phyloP scores from a whole-genome alignment of 108 stramenopile species.

The Discostella stelligeroides region DNA sequence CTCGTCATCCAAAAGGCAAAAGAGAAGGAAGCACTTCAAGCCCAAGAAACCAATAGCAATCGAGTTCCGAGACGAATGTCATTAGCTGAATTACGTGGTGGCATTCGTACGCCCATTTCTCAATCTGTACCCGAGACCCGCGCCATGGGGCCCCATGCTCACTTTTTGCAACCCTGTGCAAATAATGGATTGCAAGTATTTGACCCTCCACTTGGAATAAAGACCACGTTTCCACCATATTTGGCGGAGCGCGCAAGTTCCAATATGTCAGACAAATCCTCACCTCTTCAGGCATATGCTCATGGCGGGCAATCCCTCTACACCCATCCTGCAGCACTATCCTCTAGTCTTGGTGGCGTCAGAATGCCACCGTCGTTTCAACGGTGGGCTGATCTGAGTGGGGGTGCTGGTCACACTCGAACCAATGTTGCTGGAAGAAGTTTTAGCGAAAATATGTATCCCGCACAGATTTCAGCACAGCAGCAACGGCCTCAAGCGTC shows the following conservation, averaged over 20 bases:
- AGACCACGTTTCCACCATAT: slow-evolving; percentile 14
- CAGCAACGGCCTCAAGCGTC: slow-evolving; percentile 35
- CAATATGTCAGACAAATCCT: slow-evolving; percentile 15
- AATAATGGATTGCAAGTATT: slow-evolving; percentile 26
- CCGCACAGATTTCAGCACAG: slow-evolving; percentile 31
- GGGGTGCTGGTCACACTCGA: background rate
- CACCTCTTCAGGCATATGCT: slow-evolving; percentile 19
- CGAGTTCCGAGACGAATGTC: background rate
- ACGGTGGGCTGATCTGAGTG: slow-evolving; percentile 16
- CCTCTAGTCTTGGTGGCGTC: slow-evolving; percentile 32
- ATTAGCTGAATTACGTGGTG: background rate
- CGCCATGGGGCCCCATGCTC: slow-evolving; percentile 17
- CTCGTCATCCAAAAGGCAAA: slow-evolving; percentile 57
- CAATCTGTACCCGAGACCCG: slow-evolving; percentile 46
- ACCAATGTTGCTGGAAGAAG: slow-evolving; percentile 30
- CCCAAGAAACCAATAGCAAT: slow-evolving; percentile 12
- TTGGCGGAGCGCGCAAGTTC: slow-evolving; percentile 17
- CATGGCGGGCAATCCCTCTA: background rate
- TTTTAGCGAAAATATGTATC: slow-evolving; percentile 37
- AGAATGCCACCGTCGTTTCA: slow-evolving; percentile 24
- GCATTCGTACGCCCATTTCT: slow-evolving; percentile 9
- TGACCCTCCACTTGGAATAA: slow-evolving; percentile 25
- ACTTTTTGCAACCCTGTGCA: slow-evolving; percentile 2
- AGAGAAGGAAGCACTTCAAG: slow-evolving; percentile 58
- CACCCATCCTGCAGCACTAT: slow-evolving; percentile 22